phyloP scores from a whole-genome alignment of 306 rosid species.

The Sechiopsis laciniata region DNA sequence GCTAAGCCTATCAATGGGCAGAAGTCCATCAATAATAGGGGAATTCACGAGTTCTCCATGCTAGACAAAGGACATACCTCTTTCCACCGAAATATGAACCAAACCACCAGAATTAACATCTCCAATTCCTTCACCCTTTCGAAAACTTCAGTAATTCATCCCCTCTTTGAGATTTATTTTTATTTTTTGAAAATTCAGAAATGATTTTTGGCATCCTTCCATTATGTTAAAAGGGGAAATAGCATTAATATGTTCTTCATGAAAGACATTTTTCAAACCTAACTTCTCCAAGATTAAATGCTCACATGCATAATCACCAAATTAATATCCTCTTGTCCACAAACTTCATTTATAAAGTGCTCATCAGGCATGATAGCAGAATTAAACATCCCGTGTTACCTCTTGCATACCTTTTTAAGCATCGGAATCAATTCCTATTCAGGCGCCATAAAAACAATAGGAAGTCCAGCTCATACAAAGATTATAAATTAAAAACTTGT shows the following conservation, averaged over 20 bases:
- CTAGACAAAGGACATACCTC: neutral
- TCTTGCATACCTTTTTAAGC: neutral
- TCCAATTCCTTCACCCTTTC: neutral
- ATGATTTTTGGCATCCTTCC: neutral
- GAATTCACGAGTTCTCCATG: neutral
- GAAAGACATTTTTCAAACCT: neutral
- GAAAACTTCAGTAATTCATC: neutral
- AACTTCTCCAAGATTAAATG: neutral
- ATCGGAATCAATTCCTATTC: neutral
- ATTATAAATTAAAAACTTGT: neutral
- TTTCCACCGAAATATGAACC: neutral
- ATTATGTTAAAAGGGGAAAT: neutral
- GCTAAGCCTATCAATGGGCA: neutral
- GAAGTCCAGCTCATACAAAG: neutral
- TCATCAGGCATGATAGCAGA: neutral
- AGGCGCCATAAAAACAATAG: neutral
- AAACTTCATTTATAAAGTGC: neutral
- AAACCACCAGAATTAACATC: neutral
- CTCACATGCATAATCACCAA: neutral
- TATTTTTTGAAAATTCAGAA: neutral
- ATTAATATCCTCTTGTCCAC: neutral
- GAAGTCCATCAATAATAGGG: neutral
- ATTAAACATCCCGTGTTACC: neutral
- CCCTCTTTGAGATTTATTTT: neutral
- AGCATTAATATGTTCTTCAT: neutral